These are phyloP conservation scores for Globisporangium nagaii DNA, from an alignment of 352 stramenopile species.

Conservation along the genomic window DNA sequence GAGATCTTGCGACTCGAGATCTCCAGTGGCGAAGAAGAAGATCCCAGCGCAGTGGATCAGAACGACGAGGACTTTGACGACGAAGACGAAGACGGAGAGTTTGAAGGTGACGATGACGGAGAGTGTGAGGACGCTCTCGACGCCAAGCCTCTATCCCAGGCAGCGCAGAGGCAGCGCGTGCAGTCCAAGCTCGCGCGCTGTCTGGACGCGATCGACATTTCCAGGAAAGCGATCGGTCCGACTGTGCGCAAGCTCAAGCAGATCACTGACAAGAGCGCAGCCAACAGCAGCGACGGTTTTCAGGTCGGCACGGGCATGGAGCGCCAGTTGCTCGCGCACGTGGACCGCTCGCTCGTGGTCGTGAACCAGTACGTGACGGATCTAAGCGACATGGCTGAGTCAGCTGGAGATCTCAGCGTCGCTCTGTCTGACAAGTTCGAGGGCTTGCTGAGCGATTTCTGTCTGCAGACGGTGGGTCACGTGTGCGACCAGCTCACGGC, in stretches of 20 bases:
- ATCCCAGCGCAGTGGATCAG: background rate
- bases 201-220: conserved; percentile 41
- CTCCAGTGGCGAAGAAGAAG: background rate
- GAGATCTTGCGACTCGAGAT: background rate
- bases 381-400: background rate
- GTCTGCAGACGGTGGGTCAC: conserved; percentile 39
- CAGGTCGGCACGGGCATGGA: conserved; percentile 22
- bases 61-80: conserved; percentile 2
- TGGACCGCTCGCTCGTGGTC: conserved; percentile 21
- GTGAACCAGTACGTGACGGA: conserved; percentile 19
- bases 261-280: background rate
- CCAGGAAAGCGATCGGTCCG: conserved; percentile 30
- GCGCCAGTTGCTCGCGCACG: conserved; percentile 23
- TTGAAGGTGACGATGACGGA: background rate
- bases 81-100: background rate
- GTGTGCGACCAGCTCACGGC: conserved; percentile 48
- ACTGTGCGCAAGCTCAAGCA: conserved; percentile 19
- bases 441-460: conserved; percentile 45
- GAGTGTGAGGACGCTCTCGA: background rate
- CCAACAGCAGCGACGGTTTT: background rate
- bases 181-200: conserved; percentile 23
- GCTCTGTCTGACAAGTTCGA: conserved; percentile 31
- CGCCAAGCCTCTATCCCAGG: background rate
- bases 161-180: conserved; percentile 2
- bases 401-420: background rate